Evolutionary conservation across 352 stramenopile species (phyloP), one percentile per base, ranked within the genome.

Genomic region (Aphanomyces cochlioides): DNA sequence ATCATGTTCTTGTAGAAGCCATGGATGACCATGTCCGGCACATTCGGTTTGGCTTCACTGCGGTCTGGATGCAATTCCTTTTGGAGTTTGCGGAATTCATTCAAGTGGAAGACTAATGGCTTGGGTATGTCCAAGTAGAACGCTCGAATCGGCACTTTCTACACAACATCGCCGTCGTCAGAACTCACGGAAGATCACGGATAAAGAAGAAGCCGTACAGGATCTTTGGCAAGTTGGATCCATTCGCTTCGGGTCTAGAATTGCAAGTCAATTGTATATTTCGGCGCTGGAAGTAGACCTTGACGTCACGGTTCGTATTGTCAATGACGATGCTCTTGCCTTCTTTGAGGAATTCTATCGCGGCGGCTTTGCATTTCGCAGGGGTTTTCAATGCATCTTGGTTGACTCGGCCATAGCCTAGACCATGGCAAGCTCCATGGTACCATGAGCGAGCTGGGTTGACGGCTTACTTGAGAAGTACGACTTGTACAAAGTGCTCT

Each of bases 1-100:
- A 87, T 75, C 43, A 88, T 72, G 68, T 88, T 93, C 71, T 93
- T 94, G 75, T 87, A 96, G 74, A 93, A 96, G 34, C 82, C 82
- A 59, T 96, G 88, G 75, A 96, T 95, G 15, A 88, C 87, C 50
- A 96, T 84, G 40, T 89, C 84, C 0, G 89, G 89, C 41, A 96
- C 72, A 28, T 58, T 19, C 36, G 54, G 86, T 69, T 88, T 90
- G 53, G 90, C 88, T 58, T 79, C 69, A 45, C 81, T 77, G 28
- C 77, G 91, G 37, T 66, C 54, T 21, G 63, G 57, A 40, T 69
- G 56, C 12, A n/a, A 37, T 37, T 48, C 12, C 19, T 70, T 70
- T 13, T 59, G 50, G 3, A 95, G 74, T 58, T 79, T 89, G 15
- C 89, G 82, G 56, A 91, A 96, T 3, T 79, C 83, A 72, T 96